phyloP scores from a whole-genome alignment of 805 yeast genomes.

The Citeromyces nyonsensis region DNA sequence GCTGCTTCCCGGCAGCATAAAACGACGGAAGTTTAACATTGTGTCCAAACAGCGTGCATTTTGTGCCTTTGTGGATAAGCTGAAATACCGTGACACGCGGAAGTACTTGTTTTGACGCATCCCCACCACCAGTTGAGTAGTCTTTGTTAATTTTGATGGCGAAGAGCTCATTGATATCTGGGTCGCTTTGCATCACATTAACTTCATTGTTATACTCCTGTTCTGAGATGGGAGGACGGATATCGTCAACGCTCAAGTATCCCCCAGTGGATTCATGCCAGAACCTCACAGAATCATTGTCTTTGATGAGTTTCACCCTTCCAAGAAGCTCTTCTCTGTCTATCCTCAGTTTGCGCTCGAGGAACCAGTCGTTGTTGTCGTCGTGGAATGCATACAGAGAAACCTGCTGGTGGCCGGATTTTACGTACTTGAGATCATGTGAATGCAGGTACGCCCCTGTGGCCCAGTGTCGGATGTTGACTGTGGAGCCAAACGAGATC shows the following conservation, averaged over 20 bases:
- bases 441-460: constrained; percentile 79
- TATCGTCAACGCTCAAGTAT: constrained; percentile 53
- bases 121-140: constrained; percentile 13
- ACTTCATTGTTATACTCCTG: constrained; percentile 86
- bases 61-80: constrained; percentile 47
- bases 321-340: constrained; percentile 22
- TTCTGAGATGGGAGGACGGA: constrained; percentile 76
- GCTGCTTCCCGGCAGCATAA: constrained; percentile 65
- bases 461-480: constrained; percentile 56
- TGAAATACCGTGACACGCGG: constrained; percentile 61
- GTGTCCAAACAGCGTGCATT: constrained; percentile 67
- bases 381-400: constrained; percentile 52
- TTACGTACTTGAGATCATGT: constrained; percentile 43
- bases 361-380: constrained; percentile 55
- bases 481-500: constrained; percentile 55
- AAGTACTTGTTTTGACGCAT: constrained; percentile 19
- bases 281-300: constrained; percentile 46
- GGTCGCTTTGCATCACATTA: constrained; percentile 46
- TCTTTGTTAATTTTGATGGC: constrained; percentile 33
- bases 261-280: constrained; percentile 57
- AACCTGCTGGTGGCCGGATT: constrained; percentile 63
- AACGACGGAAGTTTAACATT: constrained; percentile 49
- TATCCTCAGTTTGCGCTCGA: constrained; percentile 30
- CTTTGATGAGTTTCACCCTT: constrained; percentile 13
- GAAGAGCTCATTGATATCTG: constrained; percentile 61